Conservation (phyloP, 345 rosid species). For the Litchi chinensis region DNA sequence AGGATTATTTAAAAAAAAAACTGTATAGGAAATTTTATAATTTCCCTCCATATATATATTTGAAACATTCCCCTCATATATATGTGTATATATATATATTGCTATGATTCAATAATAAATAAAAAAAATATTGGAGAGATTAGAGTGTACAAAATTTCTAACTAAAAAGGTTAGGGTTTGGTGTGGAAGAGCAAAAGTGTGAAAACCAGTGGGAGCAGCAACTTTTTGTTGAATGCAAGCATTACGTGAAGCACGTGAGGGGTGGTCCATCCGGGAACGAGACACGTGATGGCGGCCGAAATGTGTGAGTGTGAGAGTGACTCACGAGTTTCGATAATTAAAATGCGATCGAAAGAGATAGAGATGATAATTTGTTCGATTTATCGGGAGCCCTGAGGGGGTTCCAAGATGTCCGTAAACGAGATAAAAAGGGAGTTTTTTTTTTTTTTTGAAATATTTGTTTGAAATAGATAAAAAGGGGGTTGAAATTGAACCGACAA, state of each 20-base stretch:
- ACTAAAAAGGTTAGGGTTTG: background rate
- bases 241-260: constrained; percentile 35
- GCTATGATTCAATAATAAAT: too few relatives aligned
- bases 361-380: background rate
- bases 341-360: background rate
- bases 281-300: constrained; percentile 52
- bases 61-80: too few relatives aligned
- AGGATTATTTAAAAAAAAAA: too few relatives aligned
- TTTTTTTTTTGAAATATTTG: too few relatives aligned
- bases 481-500: background rate
- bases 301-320: background rate
- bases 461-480: background rate
- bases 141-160: too few relatives aligned
- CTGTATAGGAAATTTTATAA: too few relatives aligned
- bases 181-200: background rate
- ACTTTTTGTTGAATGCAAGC: constrained; percentile 22
- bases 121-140: too few relatives aligned
- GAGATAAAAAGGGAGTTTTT: constrained; percentile 10
- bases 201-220: background rate
- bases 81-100: too few relatives aligned
- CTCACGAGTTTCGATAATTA: background rate
- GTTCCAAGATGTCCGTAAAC: constrained; percentile 41
- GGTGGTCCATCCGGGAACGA: constrained; percentile 8
- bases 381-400: background rate
- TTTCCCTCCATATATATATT: too few relatives aligned